A percentile compares a stretch with the other conserved stretches of the same genome.
These are phyloP conservation scores for Plasmopara viticola DNA, from an alignment of 352 stramenopile species.

Conservation along the genomic window DNA sequence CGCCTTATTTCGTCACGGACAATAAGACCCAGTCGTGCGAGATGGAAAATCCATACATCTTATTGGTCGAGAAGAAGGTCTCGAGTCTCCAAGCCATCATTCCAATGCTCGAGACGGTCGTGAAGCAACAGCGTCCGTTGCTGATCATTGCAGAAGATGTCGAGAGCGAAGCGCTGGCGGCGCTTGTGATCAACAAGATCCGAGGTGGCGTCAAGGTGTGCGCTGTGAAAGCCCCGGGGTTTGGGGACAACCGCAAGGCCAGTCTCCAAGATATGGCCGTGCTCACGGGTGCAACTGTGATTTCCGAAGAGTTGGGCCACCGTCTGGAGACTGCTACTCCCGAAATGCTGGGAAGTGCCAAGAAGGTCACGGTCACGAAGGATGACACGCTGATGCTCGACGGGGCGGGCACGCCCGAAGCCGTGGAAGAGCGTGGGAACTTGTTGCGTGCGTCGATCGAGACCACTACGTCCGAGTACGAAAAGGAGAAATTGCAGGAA, in stretches of 20 bases:
- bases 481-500: conserved; percentile 99
- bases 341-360: conserved; percentile 93
- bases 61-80: conserved; percentile 99
- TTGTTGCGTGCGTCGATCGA: conserved; percentile 95
- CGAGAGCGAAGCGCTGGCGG: conserved; percentile 97
- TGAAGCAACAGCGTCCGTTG: conserved; percentile 95
- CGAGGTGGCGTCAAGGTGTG: conserved; percentile 98
- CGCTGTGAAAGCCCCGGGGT: conserved; percentile 99
- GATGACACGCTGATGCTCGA: conserved; percentile 99
- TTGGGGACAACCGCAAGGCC: conserved; percentile 99
- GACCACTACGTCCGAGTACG: conserved; percentile 97
- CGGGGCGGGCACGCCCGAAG: conserved; percentile 88
- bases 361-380: conserved; percentile 97
- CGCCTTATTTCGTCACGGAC: conserved; percentile 99
- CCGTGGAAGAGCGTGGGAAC: conserved; percentile 95
- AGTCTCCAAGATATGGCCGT: conserved; percentile 99
- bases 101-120: conserved; percentile 95
- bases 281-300: conserved; percentile 95
- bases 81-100: conserved; percentile 95
- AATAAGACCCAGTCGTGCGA: conserved; percentile 98
- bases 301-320: conserved; percentile 98
- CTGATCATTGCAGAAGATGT: conserved; percentile 99
- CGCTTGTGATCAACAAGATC: conserved; percentile 99
- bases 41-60: conserved; percentile 98
- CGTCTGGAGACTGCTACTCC: conserved; percentile 95